Evolutionary conservation across 2,329 filamentous ascomycete species (phyloP), one percentile per base, ranked within the genome.

Genomic region (Bipolaris cookei): DNA sequence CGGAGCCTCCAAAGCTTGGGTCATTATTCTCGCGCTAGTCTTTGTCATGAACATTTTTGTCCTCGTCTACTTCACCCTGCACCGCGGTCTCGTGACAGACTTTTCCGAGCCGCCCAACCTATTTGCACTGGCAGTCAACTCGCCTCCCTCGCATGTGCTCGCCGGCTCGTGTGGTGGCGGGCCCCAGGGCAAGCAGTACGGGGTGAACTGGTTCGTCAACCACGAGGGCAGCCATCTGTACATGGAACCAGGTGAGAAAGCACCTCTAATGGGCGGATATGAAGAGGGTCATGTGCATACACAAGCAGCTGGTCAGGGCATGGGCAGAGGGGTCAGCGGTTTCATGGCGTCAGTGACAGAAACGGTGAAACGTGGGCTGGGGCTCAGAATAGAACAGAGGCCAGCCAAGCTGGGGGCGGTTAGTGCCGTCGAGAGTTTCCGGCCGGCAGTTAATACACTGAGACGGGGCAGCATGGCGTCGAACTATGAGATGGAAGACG

Each of bases 81-180:
- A 85, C 51, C 83, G 61, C 70, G 84, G 85, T 0, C 82, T 91
- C 20, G 85, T 94, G 6, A 92, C 89, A 0, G 91, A 94, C 76
- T 92, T 90, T 69, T 90, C 87, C 0, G 90, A 94, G 67, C 89
- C 90, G 0, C 86, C 88, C 51, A 92, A 92, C 69, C 77, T 92
- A 2, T 92, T 93, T 66, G 81, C 86, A 0, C 76, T 92, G 0
- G 88, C 89, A 1, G 80, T 93, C 50, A 92, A 92, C 68, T 84
- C 80, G 23, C 85, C 85, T 0, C 81, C 82, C 0, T 82, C 78
- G 5, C 69, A 79, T 2, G 73, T 78, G 3, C 64, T 88, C n/a
- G 77, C 79, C 0, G 86, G 86, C 0, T 81, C 79, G 6, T 87
- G 85, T 66, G 86, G 84, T 1, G 81, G 77, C 11, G 86, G 85